A percentile compares a stretch with the other conserved stretches of the same genome.
Evolutionary conservation across 2,329 filamentous ascomycete species (phyloP).

Genomic region (Dichotomopilus funicola): DNA sequence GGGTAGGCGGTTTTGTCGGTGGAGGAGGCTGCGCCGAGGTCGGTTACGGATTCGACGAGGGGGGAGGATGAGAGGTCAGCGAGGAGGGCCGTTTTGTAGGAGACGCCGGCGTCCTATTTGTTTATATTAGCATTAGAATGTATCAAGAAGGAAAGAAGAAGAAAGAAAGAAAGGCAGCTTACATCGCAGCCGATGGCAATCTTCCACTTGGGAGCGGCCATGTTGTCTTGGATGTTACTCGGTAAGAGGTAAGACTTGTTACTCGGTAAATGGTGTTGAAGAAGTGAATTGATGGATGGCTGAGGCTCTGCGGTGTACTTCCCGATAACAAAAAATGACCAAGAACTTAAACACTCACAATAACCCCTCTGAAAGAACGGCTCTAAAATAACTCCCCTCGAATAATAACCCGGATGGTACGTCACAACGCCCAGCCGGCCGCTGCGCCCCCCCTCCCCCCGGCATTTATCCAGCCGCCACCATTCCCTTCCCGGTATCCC

Average conservation of each 20-base stretch:
- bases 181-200: slow-evolving; percentile 51
- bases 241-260: too few relatives aligned
- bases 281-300: background rate
- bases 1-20: slow-evolving; percentile 76
- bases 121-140: too few relatives aligned
- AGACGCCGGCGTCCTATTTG: slow-evolving; percentile 69
- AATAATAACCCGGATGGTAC: too few relatives aligned
- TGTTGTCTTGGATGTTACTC: slow-evolving; percentile 21
- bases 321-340: background rate
- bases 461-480: slow-evolving; percentile 23
- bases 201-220: slow-evolving; percentile 42
- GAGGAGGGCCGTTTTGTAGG: slow-evolving; percentile 75
- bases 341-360: slow-evolving; percentile 5
- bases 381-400: too few relatives aligned
- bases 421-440: too few relatives aligned
- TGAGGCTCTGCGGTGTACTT: background rate
- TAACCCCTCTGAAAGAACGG: too few relatives aligned
- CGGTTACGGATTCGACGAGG: slow-evolving; percentile 60
- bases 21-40: slow-evolving; percentile 54
- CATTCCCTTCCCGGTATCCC: slow-evolving; percentile 22
- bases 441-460: background rate
- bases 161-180: slow-evolving; percentile 26
- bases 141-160: too few relatives aligned
- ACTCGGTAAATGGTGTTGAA: slow-evolving; percentile 7
- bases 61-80: slow-evolving; percentile 61